Percentiles rank a stretch among this genome's conserved stretches.
Evolutionary conservation across 1,284 basidiomycete species (phyloP).

Genomic region (Anthracocystis setariae): DNA sequence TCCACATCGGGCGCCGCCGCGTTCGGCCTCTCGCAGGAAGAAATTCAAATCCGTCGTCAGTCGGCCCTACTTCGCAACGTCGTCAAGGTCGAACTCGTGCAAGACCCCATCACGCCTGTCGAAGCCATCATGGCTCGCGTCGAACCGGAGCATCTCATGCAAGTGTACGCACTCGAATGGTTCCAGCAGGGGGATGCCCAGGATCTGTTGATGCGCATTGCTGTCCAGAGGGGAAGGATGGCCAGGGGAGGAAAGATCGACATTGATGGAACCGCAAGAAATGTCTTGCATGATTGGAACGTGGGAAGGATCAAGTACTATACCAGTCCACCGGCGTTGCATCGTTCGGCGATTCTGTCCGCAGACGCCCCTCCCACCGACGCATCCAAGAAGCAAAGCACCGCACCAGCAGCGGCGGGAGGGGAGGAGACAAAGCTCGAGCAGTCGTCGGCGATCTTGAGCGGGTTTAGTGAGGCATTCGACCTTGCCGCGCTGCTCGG

Average conservation of each 20-base stretch:
- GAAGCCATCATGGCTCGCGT: slow-evolving; percentile 63
- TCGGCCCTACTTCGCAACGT: slow-evolving; percentile 78
- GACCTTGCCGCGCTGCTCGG: slow-evolving; percentile 64
- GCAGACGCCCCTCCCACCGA: neutral
- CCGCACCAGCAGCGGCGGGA: neutral
- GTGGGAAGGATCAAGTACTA: slow-evolving; percentile 92
- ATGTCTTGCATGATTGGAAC: slow-evolving; percentile 94
- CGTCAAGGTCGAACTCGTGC: slow-evolving; percentile 88
- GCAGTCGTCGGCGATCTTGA: slow-evolving; percentile 40
- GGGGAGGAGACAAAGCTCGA: slow-evolving; percentile 16
- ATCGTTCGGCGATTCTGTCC: slow-evolving; percentile 37
- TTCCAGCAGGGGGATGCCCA: slow-evolving; percentile 72
- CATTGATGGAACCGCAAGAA: slow-evolving; percentile 81
- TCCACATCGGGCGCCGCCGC: slow-evolving; percentile 69
- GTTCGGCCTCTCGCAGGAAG: slow-evolving; percentile 71
- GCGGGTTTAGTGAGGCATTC: slow-evolving; percentile 60
- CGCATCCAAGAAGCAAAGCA: slow-evolving; percentile 13
- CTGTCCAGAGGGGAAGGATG: slow-evolving; percentile 77
- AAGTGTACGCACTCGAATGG: slow-evolving; percentile 57
- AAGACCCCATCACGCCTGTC: slow-evolving; percentile 81
- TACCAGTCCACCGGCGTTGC: slow-evolving; percentile 76
- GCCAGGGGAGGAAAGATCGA: slow-evolving; percentile 84
- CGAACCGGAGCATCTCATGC: slow-evolving; percentile 40
- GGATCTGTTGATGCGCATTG: slow-evolving; percentile 90
- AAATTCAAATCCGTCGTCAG: slow-evolving; percentile 36